These are phyloP conservation scores for Venturia asperata DNA, from an alignment of 2,329 filamentous ascomycete genomes.

Conservation along the genomic window DNA sequence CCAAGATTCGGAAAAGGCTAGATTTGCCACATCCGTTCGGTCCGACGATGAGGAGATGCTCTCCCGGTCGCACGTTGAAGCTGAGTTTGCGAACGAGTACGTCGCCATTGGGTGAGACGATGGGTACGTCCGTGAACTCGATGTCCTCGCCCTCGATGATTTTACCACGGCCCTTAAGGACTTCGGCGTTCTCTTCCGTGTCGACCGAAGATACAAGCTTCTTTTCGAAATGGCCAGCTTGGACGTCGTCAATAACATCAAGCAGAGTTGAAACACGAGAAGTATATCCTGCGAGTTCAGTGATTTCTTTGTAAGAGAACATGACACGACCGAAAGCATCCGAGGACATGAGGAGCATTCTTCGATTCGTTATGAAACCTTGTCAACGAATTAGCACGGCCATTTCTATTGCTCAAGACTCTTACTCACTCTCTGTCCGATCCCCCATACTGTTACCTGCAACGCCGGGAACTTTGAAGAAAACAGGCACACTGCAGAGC, in stretches of 20 bases:
- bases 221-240: conserved; percentile 88
- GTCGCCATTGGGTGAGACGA: conserved; percentile 94
- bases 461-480: conserved; percentile 77
- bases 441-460: conserved; percentile 56
- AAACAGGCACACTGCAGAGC: conserved; percentile 90
- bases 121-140: conserved; percentile 81
- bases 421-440: conserved; percentile 50
- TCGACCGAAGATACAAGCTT: conserved; percentile 86
- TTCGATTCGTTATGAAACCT: conserved; percentile 87
- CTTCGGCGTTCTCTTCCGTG: conserved; percentile 71
- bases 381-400: conserved; percentile 23
- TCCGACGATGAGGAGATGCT: conserved; percentile 89
- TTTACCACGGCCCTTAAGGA: conserved; percentile 73
- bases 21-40: conserved; percentile 98
- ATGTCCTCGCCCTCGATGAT: conserved; percentile 79
- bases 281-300: conserved; percentile 91
- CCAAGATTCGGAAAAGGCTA: conserved; percentile 89
- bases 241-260: conserved; percentile 90
- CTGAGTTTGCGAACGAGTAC: conserved; percentile 79
- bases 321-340: conserved; percentile 94
- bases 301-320: conserved; percentile 97
- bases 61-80: conserved; percentile 77
- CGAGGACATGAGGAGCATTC: conserved; percentile 85
- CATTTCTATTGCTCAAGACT: conserved; percentile 12
- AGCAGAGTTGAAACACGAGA: conserved; percentile 83